phyloP scores from a whole-genome alignment of 306 rosid species.

The Vicia villosa region DNA sequence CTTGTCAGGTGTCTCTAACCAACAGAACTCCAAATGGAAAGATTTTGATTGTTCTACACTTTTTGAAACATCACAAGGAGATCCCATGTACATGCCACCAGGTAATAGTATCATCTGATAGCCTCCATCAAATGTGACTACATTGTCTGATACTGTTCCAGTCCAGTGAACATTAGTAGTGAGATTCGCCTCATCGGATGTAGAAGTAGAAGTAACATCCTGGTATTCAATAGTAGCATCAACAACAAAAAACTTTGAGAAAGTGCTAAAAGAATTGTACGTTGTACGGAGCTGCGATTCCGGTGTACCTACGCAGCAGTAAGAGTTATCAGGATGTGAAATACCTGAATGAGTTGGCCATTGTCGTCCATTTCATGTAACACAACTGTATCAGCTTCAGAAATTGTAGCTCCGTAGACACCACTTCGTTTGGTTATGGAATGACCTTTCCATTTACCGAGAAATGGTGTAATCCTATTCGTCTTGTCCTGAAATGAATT shows the following conservation, averaged over 20 bases:
- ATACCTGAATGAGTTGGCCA: constrained; percentile 86
- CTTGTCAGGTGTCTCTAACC: constrained; percentile 76
- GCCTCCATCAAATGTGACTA: constrained; percentile 73
- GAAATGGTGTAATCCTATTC: constrained; percentile 71
- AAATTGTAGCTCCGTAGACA: constrained; percentile 85
- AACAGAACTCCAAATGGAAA: constrained; percentile 95
- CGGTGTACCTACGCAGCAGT: background rate
- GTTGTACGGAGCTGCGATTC: constrained; percentile 18
- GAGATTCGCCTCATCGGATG: constrained; percentile 50
- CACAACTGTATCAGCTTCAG: constrained; percentile 69
- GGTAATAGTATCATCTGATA: constrained; percentile 84
- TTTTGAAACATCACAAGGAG: constrained; percentile 78
- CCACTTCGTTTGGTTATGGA: constrained; percentile 92
- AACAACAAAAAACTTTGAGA: constrained; percentile 8
- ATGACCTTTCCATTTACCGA: constrained; percentile 90
- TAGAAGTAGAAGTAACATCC: constrained; percentile 72
- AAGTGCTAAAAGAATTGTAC: constrained; percentile 11
- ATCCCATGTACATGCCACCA: constrained; percentile 94
- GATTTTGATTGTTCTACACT: constrained; percentile 69
- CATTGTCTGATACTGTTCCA: constrained; percentile 61
- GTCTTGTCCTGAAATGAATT: constrained; percentile 37
- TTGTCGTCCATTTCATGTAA: constrained; percentile 63
- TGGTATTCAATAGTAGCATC: constrained; percentile 39
- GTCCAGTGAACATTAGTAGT: constrained; percentile 86
- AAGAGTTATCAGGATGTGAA: constrained; percentile 25